A percentile compares a stretch with the other conserved stretches of the same genome.
Evolutionary conservation across 306 rosid species (phyloP).

Genomic region (Inga oerstediana): DNA sequence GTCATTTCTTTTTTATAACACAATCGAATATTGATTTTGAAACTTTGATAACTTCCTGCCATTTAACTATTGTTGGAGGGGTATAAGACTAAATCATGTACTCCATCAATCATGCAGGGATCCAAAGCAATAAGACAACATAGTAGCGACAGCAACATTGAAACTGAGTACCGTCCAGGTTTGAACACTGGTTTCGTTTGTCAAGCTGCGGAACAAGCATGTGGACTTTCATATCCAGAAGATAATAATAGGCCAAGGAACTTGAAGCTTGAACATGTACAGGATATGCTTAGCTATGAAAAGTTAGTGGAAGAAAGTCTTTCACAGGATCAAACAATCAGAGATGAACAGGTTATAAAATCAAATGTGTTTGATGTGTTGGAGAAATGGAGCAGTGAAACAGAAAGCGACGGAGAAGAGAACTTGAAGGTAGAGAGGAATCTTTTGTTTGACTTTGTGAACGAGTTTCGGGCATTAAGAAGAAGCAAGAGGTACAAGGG

Average conservation of each 20-base stretch:
- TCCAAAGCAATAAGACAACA: conserved; percentile 45
- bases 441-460: conserved; percentile 60
- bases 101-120: conserved; percentile 55
- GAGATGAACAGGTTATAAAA: conserved; percentile 32
- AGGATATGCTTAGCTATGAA: conserved; percentile 53
- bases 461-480: conserved; percentile 52
- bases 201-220: conserved; percentile 18
- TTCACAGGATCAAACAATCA: conserved; percentile 41
- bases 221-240: neutral
- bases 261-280: conserved; percentile 66
- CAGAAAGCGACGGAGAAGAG: conserved; percentile 45
- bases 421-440: conserved; percentile 41
- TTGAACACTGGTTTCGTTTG: conserved; percentile 42
- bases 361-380: conserved; percentile 30
- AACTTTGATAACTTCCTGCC: neutral
- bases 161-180: conserved; percentile 41
- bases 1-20: conserved; percentile 9
- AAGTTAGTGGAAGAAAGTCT: conserved; percentile 59
- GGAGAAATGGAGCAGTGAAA: neutral
- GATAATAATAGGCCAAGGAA: conserved; percentile 2
- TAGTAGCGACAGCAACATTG: conserved; percentile 33
- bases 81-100: neutral
- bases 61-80: neutral
- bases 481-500: conserved; percentile 27
- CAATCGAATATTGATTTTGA: conserved; percentile 19